Evolutionary conservation across 192 early-diverging fungal species (phyloP).

Genomic region (Geranomyces michiganensis): DNA sequence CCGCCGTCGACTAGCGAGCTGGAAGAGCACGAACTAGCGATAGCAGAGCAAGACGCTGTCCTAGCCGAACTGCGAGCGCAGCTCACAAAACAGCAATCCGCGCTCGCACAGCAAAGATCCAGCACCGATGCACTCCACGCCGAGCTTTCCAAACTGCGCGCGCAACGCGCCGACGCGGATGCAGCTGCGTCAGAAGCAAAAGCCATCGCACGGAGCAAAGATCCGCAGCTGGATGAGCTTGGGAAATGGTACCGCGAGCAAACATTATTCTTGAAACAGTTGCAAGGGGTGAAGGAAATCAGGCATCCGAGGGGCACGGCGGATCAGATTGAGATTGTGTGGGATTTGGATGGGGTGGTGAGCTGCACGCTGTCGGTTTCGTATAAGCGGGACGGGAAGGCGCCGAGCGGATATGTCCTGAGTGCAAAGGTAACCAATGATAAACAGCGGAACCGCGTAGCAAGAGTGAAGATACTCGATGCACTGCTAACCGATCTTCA

Average conservation of each 20-base stretch:
- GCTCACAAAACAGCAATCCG: slow-evolving; percentile 4
- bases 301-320: slow-evolving; percentile 18
- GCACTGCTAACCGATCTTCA: no score
- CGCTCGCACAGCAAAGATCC: slow-evolving; percentile 2
- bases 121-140: slow-evolving; percentile 7
- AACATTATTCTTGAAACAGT: slow-evolving; percentile 8
- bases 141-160: neutral
- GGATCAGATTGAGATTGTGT: slow-evolving; percentile 31
- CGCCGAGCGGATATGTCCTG: slow-evolving; percentile 25
- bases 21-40: neutral
- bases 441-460: no score
- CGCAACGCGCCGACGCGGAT: slow-evolving; percentile 20
- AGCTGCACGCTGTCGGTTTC: slow-evolving; percentile 12
- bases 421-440: slow-evolving; percentile 33
- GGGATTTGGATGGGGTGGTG: slow-evolving; percentile 19
- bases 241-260: slow-evolving; percentile 34
- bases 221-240: slow-evolving; percentile 38
- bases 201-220: slow-evolving; percentile 22
- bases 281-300: slow-evolving; percentile 24
- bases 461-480: no score
- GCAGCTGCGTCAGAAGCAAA: slow-evolving; percentile 23
- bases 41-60: neutral
- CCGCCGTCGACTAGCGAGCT: neutral
- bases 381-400: neutral
- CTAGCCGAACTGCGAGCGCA: slow-evolving; percentile 21